phyloP scores from a whole-genome alignment of 192 early-diverging fungal species.

The Linnemannia elongata region DNA sequence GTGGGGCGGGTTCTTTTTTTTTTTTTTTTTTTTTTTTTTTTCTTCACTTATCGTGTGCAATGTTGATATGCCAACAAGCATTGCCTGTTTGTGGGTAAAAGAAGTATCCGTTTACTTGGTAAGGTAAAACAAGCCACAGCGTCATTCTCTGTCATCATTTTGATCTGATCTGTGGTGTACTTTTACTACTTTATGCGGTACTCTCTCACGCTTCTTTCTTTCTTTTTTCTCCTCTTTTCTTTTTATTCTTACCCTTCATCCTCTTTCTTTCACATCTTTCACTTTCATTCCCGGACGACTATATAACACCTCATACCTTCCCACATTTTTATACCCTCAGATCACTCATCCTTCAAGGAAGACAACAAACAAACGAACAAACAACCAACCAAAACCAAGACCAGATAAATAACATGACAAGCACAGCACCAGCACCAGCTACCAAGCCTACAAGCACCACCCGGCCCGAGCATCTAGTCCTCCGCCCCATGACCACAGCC shows the following conservation, averaged over 20 bases:
- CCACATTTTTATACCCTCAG: too few relatives aligned
- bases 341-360: not conserved
- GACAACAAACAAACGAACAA: not conserved
- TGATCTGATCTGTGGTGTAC: not conserved
- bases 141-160: not conserved
- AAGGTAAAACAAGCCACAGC: not conserved
- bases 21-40: not conserved
- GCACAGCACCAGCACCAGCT: not conserved
- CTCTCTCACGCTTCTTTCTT: not conserved
- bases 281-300: not conserved
- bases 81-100: too few relatives aligned
- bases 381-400: not conserved
- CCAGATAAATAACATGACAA: not conserved
- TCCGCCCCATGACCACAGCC: constrained; percentile 31
- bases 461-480: constrained; percentile 32
- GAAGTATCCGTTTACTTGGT: not conserved
- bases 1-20: not conserved
- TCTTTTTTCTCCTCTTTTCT: not conserved
- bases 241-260: not conserved
- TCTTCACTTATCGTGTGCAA: not conserved
- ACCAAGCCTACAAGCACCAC: not conserved
- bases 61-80: not conserved
- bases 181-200: not conserved
- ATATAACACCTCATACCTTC: not conserved
- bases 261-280: not conserved